These are phyloP conservation scores for Cystobasidium ongulense DNA, from an alignment of 768 basidiomycete genomes.

Conservation along the genomic window DNA sequence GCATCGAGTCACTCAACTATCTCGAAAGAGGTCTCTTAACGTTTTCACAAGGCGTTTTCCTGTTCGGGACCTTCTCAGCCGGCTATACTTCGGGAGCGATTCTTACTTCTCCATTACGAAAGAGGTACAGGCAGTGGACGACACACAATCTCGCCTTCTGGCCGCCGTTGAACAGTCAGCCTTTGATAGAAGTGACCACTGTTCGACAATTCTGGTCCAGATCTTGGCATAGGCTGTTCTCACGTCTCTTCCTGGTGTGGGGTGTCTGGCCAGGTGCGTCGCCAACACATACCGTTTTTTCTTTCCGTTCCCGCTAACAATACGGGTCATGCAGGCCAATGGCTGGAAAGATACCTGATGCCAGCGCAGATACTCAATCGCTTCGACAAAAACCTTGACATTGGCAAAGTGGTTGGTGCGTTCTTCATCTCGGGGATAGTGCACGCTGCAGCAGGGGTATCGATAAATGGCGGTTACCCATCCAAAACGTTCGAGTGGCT, in stretches of 20 bases:
- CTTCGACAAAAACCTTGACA: neutral
- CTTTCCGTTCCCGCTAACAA: neutral
- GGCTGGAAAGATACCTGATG: neutral
- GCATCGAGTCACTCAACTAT: slow-evolving; percentile 24
- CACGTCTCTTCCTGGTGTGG: slow-evolving; percentile 27
- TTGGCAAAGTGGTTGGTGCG: slow-evolving; percentile 23
- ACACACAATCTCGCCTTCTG: slow-evolving; percentile 30
- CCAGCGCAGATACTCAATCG: neutral
- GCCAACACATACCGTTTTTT: neutral
- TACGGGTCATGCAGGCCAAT: slow-evolving; percentile 6
- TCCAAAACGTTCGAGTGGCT: slow-evolving; percentile 23
- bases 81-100: slow-evolving; percentile 27
- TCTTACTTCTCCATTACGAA: slow-evolving; percentile 11
- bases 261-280: slow-evolving; percentile 26
- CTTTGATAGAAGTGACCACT: slow-evolving; percentile 13
- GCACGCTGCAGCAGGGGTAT: slow-evolving; percentile 18
- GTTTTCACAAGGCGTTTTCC: slow-evolving; percentile 27
- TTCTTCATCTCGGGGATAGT: slow-evolving; percentile 23
- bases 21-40: slow-evolving; percentile 11
- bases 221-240: slow-evolving; percentile 29
- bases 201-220: slow-evolving; percentile 27
- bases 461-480: slow-evolving; percentile 24
- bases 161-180: slow-evolving; percentile 27
- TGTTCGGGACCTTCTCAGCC: slow-evolving; percentile 27
- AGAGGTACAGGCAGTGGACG: slow-evolving; percentile 24